Base-by-base conservation (phyloP, 108 stramenopile species). In the Cyclotella sp. region DNA sequence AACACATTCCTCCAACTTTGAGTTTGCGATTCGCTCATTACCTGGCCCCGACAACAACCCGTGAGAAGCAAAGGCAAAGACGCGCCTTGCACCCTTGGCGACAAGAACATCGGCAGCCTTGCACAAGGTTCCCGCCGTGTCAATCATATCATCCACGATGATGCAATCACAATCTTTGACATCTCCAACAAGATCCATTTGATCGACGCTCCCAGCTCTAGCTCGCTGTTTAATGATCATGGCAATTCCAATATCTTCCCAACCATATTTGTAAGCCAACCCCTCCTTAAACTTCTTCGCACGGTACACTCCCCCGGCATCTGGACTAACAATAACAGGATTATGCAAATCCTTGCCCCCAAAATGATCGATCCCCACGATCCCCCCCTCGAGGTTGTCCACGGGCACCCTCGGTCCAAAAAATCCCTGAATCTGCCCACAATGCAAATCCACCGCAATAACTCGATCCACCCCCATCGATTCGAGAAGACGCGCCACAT, bases 181-280 rank as follows among this genome's bases (percentile, higher is more conserved):
- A 64, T 97, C 95, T 43, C 99, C 99, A 12, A 99, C 99, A 63
- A 99, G 91, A 86, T 99, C 98, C 99, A 99, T 99, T 46, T 86
- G 85, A 72, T 97, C 98, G 27, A 99, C 96, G 45, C 90, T 72
- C 28, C 95, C 96, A 57, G 98, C 97, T 14, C 96, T 90, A 49
- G 97, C 97, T 58, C 99, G 93, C 91, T 99, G 99, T 86, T 99
- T 99, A 86, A 99, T 97, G 87, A 99, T 99, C 98, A 99, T 99
- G 67, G 99, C 99, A 24, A 99, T 91, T 29, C 98, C 97, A 64
- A 97, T 87, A 76, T 99, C 98, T 12, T 96, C 82, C 86, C 91
- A 90, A 24, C 97, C 97, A 76, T 95, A 97, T 87, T 97, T 97
- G 75, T 96, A 92, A 28, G 88, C 88, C 27, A 98, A 93, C 15